Evolutionary conservation across 2,329 filamentous ascomycete genomes (phyloP).

Genomic region (Cercospora citrullina): DNA sequence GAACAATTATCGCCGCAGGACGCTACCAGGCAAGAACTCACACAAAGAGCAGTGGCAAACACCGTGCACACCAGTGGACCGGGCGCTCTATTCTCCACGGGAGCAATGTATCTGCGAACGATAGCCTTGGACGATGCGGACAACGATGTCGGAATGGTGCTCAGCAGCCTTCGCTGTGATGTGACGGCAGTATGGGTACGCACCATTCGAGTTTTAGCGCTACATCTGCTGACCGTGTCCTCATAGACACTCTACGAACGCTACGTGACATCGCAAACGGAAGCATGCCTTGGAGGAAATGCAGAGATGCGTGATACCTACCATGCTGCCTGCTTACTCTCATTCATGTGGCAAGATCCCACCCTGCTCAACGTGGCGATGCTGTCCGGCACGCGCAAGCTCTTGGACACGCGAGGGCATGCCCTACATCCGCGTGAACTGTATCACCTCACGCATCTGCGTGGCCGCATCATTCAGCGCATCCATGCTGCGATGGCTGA

Average conservation of each 20-base stretch:
- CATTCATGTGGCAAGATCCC: constrained; percentile 11
- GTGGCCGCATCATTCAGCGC: constrained; percentile 19
- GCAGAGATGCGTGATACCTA: background rate
- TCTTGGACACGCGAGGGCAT: background rate
- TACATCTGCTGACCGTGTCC: background rate
- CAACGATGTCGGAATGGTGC: constrained; percentile 12
- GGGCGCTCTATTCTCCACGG: constrained; percentile 5
- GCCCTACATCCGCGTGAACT: background rate
- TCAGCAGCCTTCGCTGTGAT: constrained; percentile 8
- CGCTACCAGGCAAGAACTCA: background rate
- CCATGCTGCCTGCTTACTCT: background rate
- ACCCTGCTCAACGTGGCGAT: constrained; percentile 10
- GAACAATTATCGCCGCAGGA: background rate
- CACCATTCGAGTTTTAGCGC: too few species aligned
- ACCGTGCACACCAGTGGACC: background rate
- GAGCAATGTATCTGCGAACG: constrained; percentile 9
- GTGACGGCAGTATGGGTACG: background rate
- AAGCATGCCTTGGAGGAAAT: background rate
- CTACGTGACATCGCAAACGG: constrained; percentile 3
- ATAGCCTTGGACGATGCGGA: constrained; percentile 16
- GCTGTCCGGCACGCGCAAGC: constrained; percentile 3
- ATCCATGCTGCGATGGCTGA: constrained; percentile 21
- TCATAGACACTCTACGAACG: background rate
- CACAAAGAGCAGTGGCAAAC: background rate
- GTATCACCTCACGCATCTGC: constrained; percentile 13